Base-by-base conservation (phyloP, 192 early-diverging fungal species). In the Coemansia sp. region DNA sequence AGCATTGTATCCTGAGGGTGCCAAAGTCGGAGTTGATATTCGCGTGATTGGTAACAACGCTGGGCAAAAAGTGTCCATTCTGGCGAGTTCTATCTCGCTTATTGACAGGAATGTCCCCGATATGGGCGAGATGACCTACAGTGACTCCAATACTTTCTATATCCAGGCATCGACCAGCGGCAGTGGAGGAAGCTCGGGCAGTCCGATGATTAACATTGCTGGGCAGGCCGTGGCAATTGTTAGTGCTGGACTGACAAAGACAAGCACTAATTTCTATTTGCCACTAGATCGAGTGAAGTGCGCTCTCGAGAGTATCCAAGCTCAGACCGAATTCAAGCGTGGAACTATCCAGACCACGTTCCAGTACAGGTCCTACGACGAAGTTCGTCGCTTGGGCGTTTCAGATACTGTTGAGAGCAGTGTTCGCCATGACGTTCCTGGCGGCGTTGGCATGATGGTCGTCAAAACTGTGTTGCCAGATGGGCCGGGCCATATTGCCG, bases 101-200 rank as follows among this genome's bases (percentile, higher is more conserved):
- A 68, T 93, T 42, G 93, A 94, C 68, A 77, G 93, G 42, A 89
- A 87, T 63, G 87, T 87, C 1, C 92, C 92, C 2, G 87, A 87
- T 54, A 90, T 91, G 62, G 89, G 90, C 37, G 68, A 81, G 21
- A 81, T 87, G 19, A 87, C 88, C 51, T 91, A 90, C 80, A 90
- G 89, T 57, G 92, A 94, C 56, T 87, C 92, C 68, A 94, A 93
- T 71, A 93, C 91, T 2, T 94, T 94, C 73, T 94, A 93, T 73
- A 74, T 92, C 14, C 89, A 92, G 75, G 89, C 91, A 1, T 88
- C 90, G 1, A 88, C 93, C 13, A 85, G 86, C 7, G 89, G 88
- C 11, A 91, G 88, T 64, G 91, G 90, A 54, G 93, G 93, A 5
- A 90, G 89, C 39, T 90, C 89, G 5, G 93, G 93, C 36, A 88